Base-by-base conservation (phyloP, 768 basidiomycete genomes). In the Naganishia kalamii region DNA sequence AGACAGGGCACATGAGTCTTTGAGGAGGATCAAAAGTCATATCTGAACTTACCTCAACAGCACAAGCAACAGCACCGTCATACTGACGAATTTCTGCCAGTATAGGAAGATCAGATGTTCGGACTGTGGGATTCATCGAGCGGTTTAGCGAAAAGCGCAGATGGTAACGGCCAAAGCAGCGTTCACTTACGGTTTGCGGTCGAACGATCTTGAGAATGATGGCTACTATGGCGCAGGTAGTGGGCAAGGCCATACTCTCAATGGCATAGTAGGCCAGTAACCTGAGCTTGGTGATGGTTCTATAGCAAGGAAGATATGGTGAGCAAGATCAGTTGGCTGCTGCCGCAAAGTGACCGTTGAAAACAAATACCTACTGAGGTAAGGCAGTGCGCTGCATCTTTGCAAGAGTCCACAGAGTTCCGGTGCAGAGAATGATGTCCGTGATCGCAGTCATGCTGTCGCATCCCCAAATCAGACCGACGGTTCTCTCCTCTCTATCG, bases 171-270 rank as follows among this genome's bases (percentile, higher is more conserved):
- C n/a, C n/a, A 41, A 32, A 3, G 35, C 23, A 13, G 21, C 13
- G 6, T 44, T 6, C 21, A 52, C 32, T 52, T 3, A 52, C 51
- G 32, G 17, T 13, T 17, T 52, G 12, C 35, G 54, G 54, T n/a
- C 54, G 37, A 5, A 37, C 17, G 23, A 35, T 37, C 32, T 41
- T 57, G 1, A 57, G 35, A 57, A 57, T 15, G 21, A 57, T 57
- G 7, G 35, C 54, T 2, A 37, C 17, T 5, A 17, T 35, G 19
- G 54, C 54, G 35, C 54, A 57, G 33, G 27, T 23, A 7, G 54
- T 57, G 13, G 54, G 54, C 54, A 40, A 41, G 23, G 37, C 54
- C 54, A 57, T 57, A 19, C 54, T 40, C 27, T 57, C 54, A 4
- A 57, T 27, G 3, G 54, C 54, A 21, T 57, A 57, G 54, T 57